A percentile compares a stretch with the other conserved stretches of the same genome.
These are phyloP conservation scores for Fraxinus latifolia DNA, from an alignment of 305 asterid genomes.

Conservation along the genomic window DNA sequence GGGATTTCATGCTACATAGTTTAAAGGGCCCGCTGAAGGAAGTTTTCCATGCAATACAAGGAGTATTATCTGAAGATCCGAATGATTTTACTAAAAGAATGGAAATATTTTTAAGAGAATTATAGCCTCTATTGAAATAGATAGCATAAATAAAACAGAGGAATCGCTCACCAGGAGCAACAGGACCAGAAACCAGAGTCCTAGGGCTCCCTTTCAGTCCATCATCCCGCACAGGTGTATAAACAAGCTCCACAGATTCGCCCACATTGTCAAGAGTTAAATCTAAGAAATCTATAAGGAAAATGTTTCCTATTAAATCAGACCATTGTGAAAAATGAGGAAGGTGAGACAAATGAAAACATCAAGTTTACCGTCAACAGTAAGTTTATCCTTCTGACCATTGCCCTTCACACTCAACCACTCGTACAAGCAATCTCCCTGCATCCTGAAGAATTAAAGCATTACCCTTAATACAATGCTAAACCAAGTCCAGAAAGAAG, in stretches of 20 bases:
- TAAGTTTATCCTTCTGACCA: constrained; percentile 66
- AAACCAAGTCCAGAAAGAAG: constrained; percentile 16
- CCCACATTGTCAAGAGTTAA: constrained; percentile 74
- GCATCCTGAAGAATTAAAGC: constrained; percentile 56
- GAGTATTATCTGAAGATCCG: background rate
- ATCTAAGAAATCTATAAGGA: constrained; percentile 67
- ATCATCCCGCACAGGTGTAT: constrained; percentile 85
- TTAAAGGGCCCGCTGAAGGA: background rate
- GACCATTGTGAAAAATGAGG: constrained; percentile 21
- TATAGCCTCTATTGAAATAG: background rate
- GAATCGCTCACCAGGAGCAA: constrained; percentile 70
- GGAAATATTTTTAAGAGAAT: background rate
- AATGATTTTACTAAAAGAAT: background rate
- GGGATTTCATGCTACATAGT: background rate
- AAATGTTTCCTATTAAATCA: constrained; percentile 20
- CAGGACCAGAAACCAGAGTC: constrained; percentile 59
- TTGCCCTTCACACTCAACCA: constrained; percentile 72
- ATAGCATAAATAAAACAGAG: constrained; percentile 8
- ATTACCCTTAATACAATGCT: constrained; percentile 22
- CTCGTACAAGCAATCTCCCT: constrained; percentile 75
- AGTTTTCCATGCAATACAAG: background rate
- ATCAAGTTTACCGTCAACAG: constrained; percentile 50
- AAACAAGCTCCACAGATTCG: constrained; percentile 63
- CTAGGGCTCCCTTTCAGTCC: constrained; percentile 65
- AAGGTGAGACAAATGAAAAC: constrained; percentile 2